phyloP scores from a whole-genome alignment of 257 asterid species.

The Sherardia arvensis region DNA sequence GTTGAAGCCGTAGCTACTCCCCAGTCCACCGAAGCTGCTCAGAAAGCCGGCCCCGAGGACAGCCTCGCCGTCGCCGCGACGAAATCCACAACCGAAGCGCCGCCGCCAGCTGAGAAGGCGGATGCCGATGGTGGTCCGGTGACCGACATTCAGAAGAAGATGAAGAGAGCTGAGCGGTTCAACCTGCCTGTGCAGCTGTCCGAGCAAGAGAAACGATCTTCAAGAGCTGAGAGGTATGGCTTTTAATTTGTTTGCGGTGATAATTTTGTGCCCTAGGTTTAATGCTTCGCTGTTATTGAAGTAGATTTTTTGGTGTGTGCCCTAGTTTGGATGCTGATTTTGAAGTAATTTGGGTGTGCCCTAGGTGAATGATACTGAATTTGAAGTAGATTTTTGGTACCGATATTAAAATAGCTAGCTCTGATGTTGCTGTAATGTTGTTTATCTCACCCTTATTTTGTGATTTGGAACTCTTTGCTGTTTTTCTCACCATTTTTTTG shows the following conservation, averaged over 20 bases:
- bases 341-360: conserved; percentile 15
- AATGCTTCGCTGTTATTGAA: background rate
- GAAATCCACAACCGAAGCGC: conserved; percentile 12
- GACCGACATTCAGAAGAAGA: conserved; percentile 68
- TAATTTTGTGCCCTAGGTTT: background rate
- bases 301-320: background rate
- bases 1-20: conserved; percentile 32
- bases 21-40: conserved; percentile 34
- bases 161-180: conserved; percentile 87
- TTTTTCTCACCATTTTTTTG: background rate
- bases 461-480: background rate
- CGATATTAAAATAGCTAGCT: too few relatives aligned
- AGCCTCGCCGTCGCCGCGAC: conserved; percentile 20
- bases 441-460: background rate
- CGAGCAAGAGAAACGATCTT: conserved; percentile 71
- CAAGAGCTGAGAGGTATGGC: conserved; percentile 82
- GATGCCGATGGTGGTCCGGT: conserved; percentile 22
- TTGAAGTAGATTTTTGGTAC: conserved; percentile 17
- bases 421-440: background rate
- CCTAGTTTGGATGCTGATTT: background rate
- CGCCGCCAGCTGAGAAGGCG: conserved; percentile 27
- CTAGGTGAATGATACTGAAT: too few relatives aligned
- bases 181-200: conserved; percentile 73
- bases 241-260: background rate
- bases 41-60: conserved; percentile 8